Conservation (phyloP, 73 alveolate genomes). For the Paramecium tetraurelia region DNA sequence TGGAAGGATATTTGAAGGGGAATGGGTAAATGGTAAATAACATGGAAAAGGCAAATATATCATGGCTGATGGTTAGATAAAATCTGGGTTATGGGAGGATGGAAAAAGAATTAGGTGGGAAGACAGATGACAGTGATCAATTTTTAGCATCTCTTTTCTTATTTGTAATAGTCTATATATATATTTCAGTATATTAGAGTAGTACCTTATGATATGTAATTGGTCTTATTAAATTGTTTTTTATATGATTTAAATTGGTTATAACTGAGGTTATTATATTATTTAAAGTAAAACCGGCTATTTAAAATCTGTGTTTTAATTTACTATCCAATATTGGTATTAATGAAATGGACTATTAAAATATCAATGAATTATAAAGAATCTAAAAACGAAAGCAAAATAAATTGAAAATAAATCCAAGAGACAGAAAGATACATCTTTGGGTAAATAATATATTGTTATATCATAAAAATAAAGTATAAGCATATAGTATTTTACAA, state of each 20-base stretch:
- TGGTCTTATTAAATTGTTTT: not conserved
- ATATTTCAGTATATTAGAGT: not conserved
- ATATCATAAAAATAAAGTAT: not conserved
- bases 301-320: no score
- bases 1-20: conserved; percentile 68
- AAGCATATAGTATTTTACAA: not conserved
- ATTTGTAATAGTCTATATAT: not conserved
- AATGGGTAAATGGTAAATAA: conserved; percentile 61
- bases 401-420: no score
- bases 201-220: not conserved
- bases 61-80: conserved; percentile 21
- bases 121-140: not conserved
- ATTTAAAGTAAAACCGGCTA: not conserved
- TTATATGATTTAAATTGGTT: not conserved
- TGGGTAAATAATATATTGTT: no score
- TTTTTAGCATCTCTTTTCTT: not conserved
- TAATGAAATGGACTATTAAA: no score
- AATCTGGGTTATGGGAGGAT: conserved; percentile 66
- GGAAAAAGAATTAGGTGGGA: conserved; percentile 61
- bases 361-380: no score
- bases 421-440: no score
- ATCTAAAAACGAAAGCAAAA: no score
- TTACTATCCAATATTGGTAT: not conserved
- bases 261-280: not conserved
- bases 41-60: conserved; percentile 66